phyloP scores from a whole-genome alignment of 495 filamentous ascomycete species.

The Tirmania nivea region DNA sequence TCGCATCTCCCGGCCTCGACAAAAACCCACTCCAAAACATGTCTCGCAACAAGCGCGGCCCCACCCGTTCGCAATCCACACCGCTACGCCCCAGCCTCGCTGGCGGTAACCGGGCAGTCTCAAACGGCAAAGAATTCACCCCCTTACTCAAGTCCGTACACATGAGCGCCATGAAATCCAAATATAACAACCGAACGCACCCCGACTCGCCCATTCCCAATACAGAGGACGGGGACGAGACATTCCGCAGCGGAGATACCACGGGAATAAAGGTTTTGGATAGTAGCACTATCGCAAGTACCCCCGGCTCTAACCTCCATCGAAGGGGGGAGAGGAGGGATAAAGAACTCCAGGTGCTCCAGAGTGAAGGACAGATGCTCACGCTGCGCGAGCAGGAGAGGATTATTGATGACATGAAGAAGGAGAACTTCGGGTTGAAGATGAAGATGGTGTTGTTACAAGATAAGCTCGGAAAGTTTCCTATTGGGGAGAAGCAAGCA shows the following conservation, averaged over 20 bases:
- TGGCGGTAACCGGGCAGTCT: conserved; percentile 31
- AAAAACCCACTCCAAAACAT: conserved; percentile 40
- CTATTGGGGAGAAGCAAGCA: conserved; percentile 42
- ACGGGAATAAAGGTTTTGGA: conserved; percentile 28
- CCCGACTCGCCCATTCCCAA: conserved; percentile 11
- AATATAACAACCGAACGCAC: conserved; percentile 38
- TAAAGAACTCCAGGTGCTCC: conserved; percentile 34
- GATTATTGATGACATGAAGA: conserved; percentile 81
- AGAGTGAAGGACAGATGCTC: conserved; percentile 63
- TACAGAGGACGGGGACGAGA: neutral
- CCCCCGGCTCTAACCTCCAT: conserved; percentile 39
- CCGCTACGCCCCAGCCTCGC: conserved; percentile 26
- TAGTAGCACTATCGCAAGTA: conserved; percentile 55
- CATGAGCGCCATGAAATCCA: conserved; percentile 31
- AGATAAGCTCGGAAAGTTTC: conserved; percentile 51
- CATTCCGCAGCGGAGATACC: conserved; percentile 29
- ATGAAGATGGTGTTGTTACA: conserved; percentile 65
- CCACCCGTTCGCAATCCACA: conserved; percentile 47
- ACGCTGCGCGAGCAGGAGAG: conserved; percentile 87
- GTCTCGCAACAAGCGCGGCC: conserved; percentile 34
- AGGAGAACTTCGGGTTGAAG: conserved; percentile 65
- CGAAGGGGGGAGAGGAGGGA: conserved; percentile 29
- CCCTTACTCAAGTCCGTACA: conserved; percentile 80
- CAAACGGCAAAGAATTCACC: conserved; percentile 64
- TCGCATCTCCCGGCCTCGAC: conserved; percentile 57